Conservation (phyloP, 179 eudicot species). For the Patellifolia procumbens region DNA sequence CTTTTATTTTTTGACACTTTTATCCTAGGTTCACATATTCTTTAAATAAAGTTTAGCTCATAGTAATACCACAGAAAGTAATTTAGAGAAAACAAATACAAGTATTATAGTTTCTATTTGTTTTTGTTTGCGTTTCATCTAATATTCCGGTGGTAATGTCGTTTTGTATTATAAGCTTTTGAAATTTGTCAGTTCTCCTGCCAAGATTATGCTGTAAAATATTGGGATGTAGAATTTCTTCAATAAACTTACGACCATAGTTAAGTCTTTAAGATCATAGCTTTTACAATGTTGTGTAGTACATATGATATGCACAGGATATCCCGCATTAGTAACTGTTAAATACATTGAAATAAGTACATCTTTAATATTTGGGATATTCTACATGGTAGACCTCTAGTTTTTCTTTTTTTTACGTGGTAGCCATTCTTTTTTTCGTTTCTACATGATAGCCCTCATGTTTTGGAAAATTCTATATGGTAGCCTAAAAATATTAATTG, state of each 20-base stretch:
- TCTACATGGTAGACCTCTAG: too few relatives aligned
- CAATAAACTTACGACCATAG: conserved; percentile 10
- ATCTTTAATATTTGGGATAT: too few relatives aligned
- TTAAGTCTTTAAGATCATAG: not conserved
- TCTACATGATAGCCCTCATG: too few relatives aligned
- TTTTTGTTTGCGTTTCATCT: not conserved
- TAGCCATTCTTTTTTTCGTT: too few relatives aligned
- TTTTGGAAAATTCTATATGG: too few relatives aligned
- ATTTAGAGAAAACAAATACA: not conserved
- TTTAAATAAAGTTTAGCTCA: not conserved
- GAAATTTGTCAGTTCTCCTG: not conserved
- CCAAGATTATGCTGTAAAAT: not conserved
- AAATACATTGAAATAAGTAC: too few relatives aligned
- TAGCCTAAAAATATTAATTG: too few relatives aligned
- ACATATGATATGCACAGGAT: not conserved
- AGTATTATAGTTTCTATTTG: not conserved
- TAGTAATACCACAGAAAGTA: not conserved
- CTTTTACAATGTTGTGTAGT: conserved; percentile 16
- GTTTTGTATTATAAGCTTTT: not conserved
- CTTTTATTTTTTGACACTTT: conserved; percentile 9
- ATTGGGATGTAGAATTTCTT: not conserved
- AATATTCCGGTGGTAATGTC: not conserved
- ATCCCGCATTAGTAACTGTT: too few relatives aligned
- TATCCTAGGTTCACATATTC: conserved; percentile 18
- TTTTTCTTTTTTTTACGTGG: too few relatives aligned